Evolutionary conservation across 768 basidiomycete species (phyloP), one percentile per base, ranked within the genome.

Genomic region (Leccinum aurantiacum): DNA sequence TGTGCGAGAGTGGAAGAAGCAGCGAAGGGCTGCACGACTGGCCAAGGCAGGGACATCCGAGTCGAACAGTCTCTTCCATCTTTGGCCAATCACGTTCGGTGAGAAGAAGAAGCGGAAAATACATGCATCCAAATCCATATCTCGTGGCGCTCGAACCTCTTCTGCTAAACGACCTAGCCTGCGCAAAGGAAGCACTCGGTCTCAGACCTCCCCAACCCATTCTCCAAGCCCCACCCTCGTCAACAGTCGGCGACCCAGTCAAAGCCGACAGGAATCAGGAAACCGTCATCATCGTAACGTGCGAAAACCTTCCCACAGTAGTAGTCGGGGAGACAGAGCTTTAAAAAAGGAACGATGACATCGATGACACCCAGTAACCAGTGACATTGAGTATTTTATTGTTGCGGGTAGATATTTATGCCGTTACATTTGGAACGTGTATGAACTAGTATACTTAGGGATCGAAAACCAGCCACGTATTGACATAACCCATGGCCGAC

Each of bases 1-100:
- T 55, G 67, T 62, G 47, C 68, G 67, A 62, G 71, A 74, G 57
- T 59, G 37, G 61, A 70, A 78, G 63, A 69, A 65, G 57, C 65
- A 61, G 67, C 71, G 53, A 22, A 65, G 51, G 51, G 64, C 62
- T 60, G 62, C 60, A 37, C 63, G 64, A 44, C 63, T 27, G 49
- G 66, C 61, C 46, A 69, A 63, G 60, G 49, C 58, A 33, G 63
- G 54, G 14, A n/a, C 27, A 44, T 55, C 29, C 2, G 29, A 29
- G 29, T 29, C 65, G 15, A 63, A 60, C 31, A 58, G 56, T 46
- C 22, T 61, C 46, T 64, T 63, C 61, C 63, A 68, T 60, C 57
- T 72, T 37, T 69, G 76, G 65, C 68, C 74, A 58, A 59, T 72
- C 60, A 66, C 70, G 51, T 57, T 61, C 19, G 55, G 65, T 48